Base-by-base conservation (phyloP, 2,329 filamentous ascomycete genomes). In the Alternaria dauci region DNA sequence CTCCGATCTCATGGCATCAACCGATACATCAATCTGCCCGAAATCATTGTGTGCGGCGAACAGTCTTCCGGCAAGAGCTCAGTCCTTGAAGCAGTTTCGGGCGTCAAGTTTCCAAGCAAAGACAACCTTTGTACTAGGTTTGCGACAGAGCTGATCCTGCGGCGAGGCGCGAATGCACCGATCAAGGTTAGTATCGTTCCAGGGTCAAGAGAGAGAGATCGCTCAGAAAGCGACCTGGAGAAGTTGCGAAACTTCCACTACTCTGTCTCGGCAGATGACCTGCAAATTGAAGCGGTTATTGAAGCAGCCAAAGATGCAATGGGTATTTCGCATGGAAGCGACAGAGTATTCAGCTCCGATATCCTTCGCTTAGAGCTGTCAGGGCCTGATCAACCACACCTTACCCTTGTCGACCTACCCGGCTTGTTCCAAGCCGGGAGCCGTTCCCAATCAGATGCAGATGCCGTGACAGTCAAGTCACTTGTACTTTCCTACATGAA, bases 61-160 rank as follows among this genome's bases (percentile, higher is more conserved):
- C 67, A 73, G 51, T 71, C 66, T 4, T 66, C 66, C 4, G 67
- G 71, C 23, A 74, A 75, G 53, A 72, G 71, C 48, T 74, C 67
- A 0, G 68, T 75, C n/a, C 68, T 75, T 2, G 71, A 74, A 53
- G 71, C 68, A 1, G 55, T 74, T 9, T 86, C 87, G 0, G 81
- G 84, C 4, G 82, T 91, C 2, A 81, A 80, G 0, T 89, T 90
- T 38, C 85, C 86, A 0, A 78, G 82, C 11, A 85, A 87, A 8
- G 82, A 83, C 14, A 83, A 78, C 23, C 57, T 87, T 0, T 89
- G 86, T 67, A 90, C 88, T 0, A 80, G 86, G 1, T 89, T 89
- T 61, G 83, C 87, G 0, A 89, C 86, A 0, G 85, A 90, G 67
- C 74, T 89, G 4, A 81, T 86, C 18, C 78, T 89, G 9, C 81